A percentile compares a stretch with the other conserved stretches of the same genome.
Conservation (phyloP, 257 asterid genomes). For the Leonotis leonurus region DNA sequence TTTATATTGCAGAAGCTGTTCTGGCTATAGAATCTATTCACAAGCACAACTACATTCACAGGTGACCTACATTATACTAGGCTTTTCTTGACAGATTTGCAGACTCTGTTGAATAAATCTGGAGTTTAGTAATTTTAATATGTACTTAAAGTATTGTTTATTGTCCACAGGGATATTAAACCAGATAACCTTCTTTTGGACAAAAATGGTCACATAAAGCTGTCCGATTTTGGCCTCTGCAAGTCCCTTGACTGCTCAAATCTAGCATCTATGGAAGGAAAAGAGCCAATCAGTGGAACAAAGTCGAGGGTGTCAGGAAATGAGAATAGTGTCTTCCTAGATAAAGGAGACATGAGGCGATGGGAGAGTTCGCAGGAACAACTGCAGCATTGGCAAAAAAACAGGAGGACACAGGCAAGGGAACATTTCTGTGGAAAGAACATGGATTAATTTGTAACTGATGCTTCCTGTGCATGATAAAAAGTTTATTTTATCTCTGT, state of each 20-base stretch:
- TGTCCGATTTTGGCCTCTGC: slow-evolving; percentile 84
- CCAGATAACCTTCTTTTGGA: slow-evolving; percentile 79
- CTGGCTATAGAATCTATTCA: slow-evolving; percentile 85
- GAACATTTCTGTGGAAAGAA: background rate
- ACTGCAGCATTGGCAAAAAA: slow-evolving; percentile 51
- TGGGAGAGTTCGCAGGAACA: slow-evolving; percentile 46
- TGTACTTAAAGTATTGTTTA: background rate
- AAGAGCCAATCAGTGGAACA: slow-evolving; percentile 15
- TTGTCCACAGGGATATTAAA: slow-evolving; percentile 58
- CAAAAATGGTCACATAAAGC: slow-evolving; percentile 61
- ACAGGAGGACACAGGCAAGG: slow-evolving; percentile 42
- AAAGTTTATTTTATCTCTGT: background rate
- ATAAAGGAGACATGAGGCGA: slow-evolving; percentile 34
- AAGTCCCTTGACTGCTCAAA: slow-evolving; percentile 50
- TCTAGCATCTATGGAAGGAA: slow-evolving; percentile 23
- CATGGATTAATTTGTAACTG: background rate
- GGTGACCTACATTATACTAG: slow-evolving; percentile 11
- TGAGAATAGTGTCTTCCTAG: slow-evolving; percentile 24
- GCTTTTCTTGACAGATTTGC: background rate
- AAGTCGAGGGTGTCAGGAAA: background rate
- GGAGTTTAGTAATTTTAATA: background rate
- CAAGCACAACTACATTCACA: slow-evolving; percentile 57
- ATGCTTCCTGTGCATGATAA: background rate
- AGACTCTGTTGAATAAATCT: background rate
- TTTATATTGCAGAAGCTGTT: slow-evolving; percentile 75